phyloP scores from a whole-genome alignment of 2,329 filamentous ascomycete genomes.

The Xylariaceae sp. region DNA sequence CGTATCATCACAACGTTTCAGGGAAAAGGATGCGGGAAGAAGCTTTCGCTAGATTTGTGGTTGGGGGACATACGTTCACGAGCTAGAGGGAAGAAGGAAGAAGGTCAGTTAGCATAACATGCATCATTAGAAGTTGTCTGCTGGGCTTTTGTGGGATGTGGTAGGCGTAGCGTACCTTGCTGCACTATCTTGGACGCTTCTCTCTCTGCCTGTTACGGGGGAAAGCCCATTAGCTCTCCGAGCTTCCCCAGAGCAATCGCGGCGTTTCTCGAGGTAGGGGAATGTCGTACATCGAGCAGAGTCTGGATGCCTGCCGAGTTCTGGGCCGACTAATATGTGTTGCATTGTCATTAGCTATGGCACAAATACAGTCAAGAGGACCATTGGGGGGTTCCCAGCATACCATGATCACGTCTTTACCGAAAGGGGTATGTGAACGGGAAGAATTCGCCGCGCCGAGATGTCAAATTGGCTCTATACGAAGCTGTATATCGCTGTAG shows the following conservation, averaged over 20 bases:
- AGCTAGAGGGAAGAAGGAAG: conserved; percentile 1
- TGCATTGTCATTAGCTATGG: conserved; percentile 17
- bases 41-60: conserved; percentile 7
- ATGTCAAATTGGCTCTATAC: background rate
- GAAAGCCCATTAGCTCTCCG: background rate
- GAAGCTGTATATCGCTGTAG: background rate
- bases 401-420: conserved; percentile 17
- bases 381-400: background rate
- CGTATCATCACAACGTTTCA: too few species aligned
- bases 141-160: too few species aligned
- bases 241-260: too few species aligned
- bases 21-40: too few species aligned
- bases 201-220: conserved; percentile 70
- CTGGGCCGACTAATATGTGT: conserved; percentile 72
- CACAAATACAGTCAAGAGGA: too few species aligned
- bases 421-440: background rate
- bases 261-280: too few species aligned
- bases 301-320: conserved; percentile 98
- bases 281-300: conserved; percentile 79
- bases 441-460: conserved; percentile 1
- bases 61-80: conserved; percentile 11
- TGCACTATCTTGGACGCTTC: conserved; percentile 99
- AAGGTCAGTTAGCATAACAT: background rate
- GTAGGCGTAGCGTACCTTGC: conserved; percentile 68
- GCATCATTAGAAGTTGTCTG: conserved; percentile 18